Percentiles rank a stretch among this genome's conserved stretches.
phyloP scores from a whole-genome alignment of 805 yeast species.

The Saturnispora silvae region DNA sequence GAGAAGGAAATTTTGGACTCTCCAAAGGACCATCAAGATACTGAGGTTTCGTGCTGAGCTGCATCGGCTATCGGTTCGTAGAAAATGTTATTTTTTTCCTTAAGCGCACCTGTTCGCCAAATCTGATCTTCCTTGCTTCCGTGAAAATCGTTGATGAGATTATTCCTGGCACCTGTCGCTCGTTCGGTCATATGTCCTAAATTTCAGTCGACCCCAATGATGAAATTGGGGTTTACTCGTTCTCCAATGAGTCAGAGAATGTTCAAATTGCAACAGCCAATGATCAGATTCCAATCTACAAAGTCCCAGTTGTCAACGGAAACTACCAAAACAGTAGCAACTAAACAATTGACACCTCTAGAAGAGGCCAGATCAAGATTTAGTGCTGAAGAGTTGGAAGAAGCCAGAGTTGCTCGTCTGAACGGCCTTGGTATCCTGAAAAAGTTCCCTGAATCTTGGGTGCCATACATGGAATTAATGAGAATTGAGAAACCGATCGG shows the following conservation, averaged over 20 bases:
- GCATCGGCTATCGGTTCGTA: too few species aligned
- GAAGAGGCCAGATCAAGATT: constrained; percentile 16
- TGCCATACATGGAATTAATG: constrained; percentile 89
- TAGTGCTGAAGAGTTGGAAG: constrained; percentile 33
- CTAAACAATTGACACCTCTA: neutral
- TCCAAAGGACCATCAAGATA: neutral
- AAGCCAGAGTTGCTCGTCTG: constrained; percentile 41
- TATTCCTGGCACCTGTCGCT: neutral
- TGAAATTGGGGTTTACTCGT: too few species aligned
- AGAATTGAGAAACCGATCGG: constrained; percentile 96
- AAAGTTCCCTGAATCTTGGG: constrained; percentile 57
- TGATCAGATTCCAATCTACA: constrained; percentile 1
- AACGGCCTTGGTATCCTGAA: constrained; percentile 40
- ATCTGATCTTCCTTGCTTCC: too few species aligned
- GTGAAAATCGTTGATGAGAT: neutral
- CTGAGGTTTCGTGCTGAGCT: neutral
- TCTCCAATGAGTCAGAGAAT: too few species aligned
- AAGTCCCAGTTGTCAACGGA: neutral
- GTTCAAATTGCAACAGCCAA: too few species aligned
- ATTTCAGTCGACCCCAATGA: too few species aligned
- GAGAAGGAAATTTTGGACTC: neutral
- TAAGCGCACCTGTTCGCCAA: too few species aligned
- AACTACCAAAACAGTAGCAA: neutral
- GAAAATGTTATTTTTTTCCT: too few species aligned
- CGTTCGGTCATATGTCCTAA: neutral